These are phyloP conservation scores for Rhizoclosmatium globosum DNA, from an alignment of 192 early-diverging fungal species.

Conservation along the genomic window DNA sequence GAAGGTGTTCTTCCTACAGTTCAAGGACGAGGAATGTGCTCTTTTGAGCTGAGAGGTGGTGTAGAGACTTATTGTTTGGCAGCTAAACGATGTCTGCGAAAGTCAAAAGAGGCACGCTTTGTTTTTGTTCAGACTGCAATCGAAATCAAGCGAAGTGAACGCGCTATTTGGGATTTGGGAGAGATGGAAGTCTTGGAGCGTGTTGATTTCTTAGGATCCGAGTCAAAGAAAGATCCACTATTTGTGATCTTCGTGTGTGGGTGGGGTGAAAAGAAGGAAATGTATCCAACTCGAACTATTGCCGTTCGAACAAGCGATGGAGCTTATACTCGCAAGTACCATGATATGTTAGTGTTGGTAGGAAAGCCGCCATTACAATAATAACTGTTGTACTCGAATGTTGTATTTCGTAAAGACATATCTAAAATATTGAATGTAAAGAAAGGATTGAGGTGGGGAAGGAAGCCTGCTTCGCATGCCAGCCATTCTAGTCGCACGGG, in stretches of 20 bases:
- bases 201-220: slow-evolving; percentile 41
- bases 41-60: slow-evolving; percentile 53
- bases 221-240: slow-evolving; percentile 28
- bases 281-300: not conserved
- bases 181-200: slow-evolving; percentile 35
- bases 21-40: slow-evolving; percentile 46
- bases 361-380: slow-evolving; percentile 28
- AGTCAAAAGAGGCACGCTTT: slow-evolving; percentile 27
- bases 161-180: slow-evolving; percentile 13
- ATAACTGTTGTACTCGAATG: not conserved
- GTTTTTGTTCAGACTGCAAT: slow-evolving; percentile 45
- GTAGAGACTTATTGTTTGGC: slow-evolving; percentile 44
- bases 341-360: slow-evolving; percentile 24
- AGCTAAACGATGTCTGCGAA: slow-evolving; percentile 21
- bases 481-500: no score
- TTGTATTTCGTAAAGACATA: not conserved
- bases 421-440: not conserved
- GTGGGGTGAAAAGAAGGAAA: slow-evolving; percentile 1
- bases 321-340: slow-evolving; percentile 6
- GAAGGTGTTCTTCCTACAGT: slow-evolving; percentile 42
- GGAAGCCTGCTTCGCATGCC: no score
- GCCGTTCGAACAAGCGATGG: slow-evolving; percentile 13
- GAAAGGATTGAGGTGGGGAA: not conserved
- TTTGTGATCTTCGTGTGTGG: slow-evolving; percentile 46
- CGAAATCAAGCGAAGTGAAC: slow-evolving; percentile 40